Evolutionary conservation across 208 protist species (phyloP).

Genomic region (Leishmania martiniquensis): DNA sequence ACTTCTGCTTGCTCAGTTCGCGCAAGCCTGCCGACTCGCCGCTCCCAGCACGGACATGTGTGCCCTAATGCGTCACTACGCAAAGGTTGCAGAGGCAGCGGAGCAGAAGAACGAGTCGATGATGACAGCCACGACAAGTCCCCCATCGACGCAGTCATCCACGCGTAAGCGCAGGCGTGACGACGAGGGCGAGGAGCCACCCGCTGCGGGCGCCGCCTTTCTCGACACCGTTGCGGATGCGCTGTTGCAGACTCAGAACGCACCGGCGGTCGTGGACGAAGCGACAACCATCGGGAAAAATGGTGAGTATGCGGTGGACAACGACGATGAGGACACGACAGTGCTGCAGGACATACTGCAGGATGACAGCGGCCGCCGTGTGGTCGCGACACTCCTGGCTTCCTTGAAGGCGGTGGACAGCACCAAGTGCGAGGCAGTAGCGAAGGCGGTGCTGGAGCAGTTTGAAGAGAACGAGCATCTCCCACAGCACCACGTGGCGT

Average conservation of each 20-base stretch:
- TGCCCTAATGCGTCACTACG: conserved; percentile 61
- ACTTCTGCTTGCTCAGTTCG: conserved; percentile 73
- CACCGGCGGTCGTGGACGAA: conserved; percentile 42
- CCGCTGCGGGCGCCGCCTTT: conserved; percentile 14
- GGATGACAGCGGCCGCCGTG: conserved; percentile 78
- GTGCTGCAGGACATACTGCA: conserved; percentile 80
- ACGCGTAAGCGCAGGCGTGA: conserved; percentile 49
- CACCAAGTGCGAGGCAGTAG: conserved; percentile 45
- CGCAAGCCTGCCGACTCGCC: conserved; percentile 77
- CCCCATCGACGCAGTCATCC: conserved; percentile 13
- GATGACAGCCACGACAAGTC: not conserved
- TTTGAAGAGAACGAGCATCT: conserved; percentile 87
- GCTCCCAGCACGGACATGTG: conserved; percentile 70
- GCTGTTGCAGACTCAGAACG: conserved; percentile 50
- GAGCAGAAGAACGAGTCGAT: not conserved
- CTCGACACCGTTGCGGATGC: conserved; percentile 54
- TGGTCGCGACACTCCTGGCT: conserved; percentile 70
- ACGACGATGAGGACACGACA: conserved; percentile 54
- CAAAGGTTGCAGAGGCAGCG: conserved; percentile 13
- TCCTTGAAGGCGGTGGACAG: conserved; percentile 43
- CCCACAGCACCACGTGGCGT: conserved; percentile 80
- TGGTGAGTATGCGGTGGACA: conserved; percentile 4
- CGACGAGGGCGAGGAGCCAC: not conserved
- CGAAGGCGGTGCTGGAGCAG: conserved; percentile 60
- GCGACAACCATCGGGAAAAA: conserved; percentile 28